These are phyloP conservation scores for Chloropicon primus DNA, from an alignment of 139 green algal species.

Conservation along the genomic window DNA sequence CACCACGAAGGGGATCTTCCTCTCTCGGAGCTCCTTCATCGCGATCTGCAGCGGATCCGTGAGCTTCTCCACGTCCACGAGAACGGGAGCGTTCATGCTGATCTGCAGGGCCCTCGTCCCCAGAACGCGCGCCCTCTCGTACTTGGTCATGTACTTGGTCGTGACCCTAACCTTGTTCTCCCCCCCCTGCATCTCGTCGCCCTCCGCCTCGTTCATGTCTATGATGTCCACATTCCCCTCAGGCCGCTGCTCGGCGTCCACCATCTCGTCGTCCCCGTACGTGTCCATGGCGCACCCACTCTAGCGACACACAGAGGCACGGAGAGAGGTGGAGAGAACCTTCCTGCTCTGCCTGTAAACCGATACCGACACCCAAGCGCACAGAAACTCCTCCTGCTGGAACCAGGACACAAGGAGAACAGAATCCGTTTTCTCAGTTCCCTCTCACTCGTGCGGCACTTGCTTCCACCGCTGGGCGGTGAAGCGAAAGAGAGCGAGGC, in stretches of 20 bases:
- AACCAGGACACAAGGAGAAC: no score
- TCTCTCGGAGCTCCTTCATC: conserved; percentile 71
- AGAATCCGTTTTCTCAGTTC: no score
- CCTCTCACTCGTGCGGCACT: no score
- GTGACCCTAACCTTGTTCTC: conserved; percentile 57
- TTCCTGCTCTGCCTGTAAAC: no score
- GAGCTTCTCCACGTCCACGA: conserved; percentile 76
- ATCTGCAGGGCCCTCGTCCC: conserved; percentile 91
- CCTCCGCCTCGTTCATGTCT: neutral
- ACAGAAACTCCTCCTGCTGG: no score
- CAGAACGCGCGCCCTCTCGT: conserved; percentile 83
- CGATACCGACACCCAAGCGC: no score
- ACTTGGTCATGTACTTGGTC: conserved; percentile 95
- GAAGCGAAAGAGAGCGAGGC: no score
- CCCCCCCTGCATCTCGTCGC: conserved; percentile 10
- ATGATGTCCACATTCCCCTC: neutral
- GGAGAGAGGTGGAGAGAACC: no score
- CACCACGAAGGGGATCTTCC: conserved; percentile 98
- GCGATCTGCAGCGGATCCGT: conserved; percentile 50
- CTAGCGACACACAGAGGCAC: no score
- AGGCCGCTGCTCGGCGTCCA: neutral
- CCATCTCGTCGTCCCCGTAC: neutral
- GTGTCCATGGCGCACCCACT: neutral
- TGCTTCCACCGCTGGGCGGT: no score
- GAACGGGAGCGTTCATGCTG: conserved; percentile 93